A percentile compares a stretch with the other conserved stretches of the same genome.
These are phyloP conservation scores for Arthromyces matolae DNA, from an alignment of 768 basidiomycete genomes.

Conservation along the genomic window DNA sequence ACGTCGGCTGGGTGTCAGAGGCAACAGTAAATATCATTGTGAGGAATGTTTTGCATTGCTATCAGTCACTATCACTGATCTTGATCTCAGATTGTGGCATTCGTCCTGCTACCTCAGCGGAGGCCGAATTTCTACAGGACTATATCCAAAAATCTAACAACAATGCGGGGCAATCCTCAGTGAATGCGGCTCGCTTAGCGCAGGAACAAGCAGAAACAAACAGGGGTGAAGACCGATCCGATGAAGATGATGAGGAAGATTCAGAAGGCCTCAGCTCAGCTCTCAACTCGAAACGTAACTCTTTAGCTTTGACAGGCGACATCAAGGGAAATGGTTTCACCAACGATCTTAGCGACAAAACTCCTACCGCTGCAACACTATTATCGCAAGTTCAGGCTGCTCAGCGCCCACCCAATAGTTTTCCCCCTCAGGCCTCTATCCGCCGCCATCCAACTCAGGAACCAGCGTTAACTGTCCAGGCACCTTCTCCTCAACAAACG, in stretches of 20 bases:
- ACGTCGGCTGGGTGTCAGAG: conserved; percentile 84
- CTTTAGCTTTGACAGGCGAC: conserved; percentile 62
- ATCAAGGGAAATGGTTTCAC: conserved; percentile 54
- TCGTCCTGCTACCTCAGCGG: conserved; percentile 84
- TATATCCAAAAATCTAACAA: conserved; percentile 91
- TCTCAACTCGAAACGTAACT: conserved; percentile 67
- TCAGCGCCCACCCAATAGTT: conserved; percentile 54
- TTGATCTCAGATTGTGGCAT: conserved; percentile 78
- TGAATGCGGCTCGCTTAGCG: conserved; percentile 69
- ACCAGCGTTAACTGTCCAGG: conserved; percentile 46
- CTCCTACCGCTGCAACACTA: conserved; percentile 75
- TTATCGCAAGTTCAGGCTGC: conserved; percentile 75
- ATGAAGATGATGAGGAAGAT: conserved; percentile 86
- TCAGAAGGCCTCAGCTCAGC: conserved; percentile 69
- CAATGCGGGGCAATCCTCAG: conserved; percentile 69
- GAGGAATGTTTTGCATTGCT: conserved; percentile 33
- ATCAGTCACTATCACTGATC: conserved; percentile 30
- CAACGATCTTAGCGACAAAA: conserved; percentile 78
- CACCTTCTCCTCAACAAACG: conserved; percentile 51
- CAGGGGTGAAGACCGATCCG: conserved; percentile 68
- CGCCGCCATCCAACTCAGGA: conserved; percentile 69
- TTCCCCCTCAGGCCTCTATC: conserved; percentile 70
- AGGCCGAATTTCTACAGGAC: conserved; percentile 89
- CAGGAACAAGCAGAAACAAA: conserved; percentile 65
- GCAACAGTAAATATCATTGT: conserved; percentile 98